Evolutionary conservation across 2,329 filamentous ascomycete genomes (phyloP).

Genomic region (Penicillium sp.): DNA sequence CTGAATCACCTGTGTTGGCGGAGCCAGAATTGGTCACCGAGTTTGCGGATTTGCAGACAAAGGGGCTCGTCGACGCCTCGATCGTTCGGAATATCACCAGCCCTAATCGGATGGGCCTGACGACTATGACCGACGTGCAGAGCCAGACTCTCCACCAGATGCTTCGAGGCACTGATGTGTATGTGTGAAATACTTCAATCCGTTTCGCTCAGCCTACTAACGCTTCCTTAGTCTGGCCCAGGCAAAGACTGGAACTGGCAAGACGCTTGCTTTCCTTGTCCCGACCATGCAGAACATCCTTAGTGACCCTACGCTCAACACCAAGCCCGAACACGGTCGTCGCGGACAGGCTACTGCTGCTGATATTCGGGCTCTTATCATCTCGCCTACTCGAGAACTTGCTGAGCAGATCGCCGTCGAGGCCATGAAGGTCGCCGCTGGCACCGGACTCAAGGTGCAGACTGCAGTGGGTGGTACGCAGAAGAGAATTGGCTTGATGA

Average conservation of each 20-base stretch:
- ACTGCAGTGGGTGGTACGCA: slow-evolving; percentile 89
- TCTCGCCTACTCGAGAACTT: slow-evolving; percentile 60
- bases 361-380: slow-evolving; percentile 57
- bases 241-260: slow-evolving; percentile 94
- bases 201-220: slow-evolving; percentile 13
- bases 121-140: slow-evolving; percentile 91
- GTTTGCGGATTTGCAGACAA: slow-evolving; percentile 38
- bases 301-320: slow-evolving; percentile 56
- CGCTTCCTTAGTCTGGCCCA: slow-evolving; percentile 66
- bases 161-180: slow-evolving; percentile 77
- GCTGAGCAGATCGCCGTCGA: slow-evolving; percentile 66
- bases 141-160: slow-evolving; percentile 74
- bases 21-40: slow-evolving; percentile 28
- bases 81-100: slow-evolving; percentile 64
- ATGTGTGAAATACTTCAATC: slow-evolving; percentile 39
- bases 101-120: slow-evolving; percentile 63
- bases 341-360: slow-evolving; percentile 19
- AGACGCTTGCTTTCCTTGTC: slow-evolving; percentile 88
- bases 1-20: slow-evolving; percentile 12
- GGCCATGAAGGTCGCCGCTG: slow-evolving; percentile 61
- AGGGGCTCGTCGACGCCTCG: slow-evolving; percentile 54
- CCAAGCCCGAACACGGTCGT: not conserved
- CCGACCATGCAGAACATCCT: slow-evolving; percentile 80
- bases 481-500: slow-evolving; percentile 63
- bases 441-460: slow-evolving; percentile 65